A percentile compares a stretch with the other conserved stretches of the same genome.
Evolutionary conservation across 2,329 filamentous ascomycete species (phyloP).

Genomic region (Thelonectria discophora): DNA sequence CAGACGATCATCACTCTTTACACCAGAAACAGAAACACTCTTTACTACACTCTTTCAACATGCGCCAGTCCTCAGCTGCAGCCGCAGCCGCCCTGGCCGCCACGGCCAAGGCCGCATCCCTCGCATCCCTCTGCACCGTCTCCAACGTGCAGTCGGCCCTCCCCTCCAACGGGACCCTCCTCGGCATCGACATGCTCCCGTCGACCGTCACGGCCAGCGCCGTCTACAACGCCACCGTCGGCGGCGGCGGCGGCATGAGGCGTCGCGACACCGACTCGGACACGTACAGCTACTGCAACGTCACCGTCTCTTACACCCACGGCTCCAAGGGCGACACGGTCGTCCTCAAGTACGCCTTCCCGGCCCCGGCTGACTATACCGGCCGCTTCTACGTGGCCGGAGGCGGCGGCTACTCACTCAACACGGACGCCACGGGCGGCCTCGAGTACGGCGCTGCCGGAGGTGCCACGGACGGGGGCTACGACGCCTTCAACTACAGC

Average conservation of each 20-base stretch:
- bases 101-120: constrained; percentile 28
- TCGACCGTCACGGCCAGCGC: constrained; percentile 50
- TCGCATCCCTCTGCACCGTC: constrained; percentile 33
- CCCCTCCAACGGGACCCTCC: constrained; percentile 28
- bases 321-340: constrained; percentile 45
- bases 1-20: constrained; percentile 1
- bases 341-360: constrained; percentile 47
- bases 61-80: constrained; percentile 19
- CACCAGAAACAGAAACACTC: background rate
- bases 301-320: constrained; percentile 49
- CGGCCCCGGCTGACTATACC: constrained; percentile 49
- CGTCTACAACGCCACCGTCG: constrained; percentile 29
- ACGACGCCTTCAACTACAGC: constrained; percentile 52
- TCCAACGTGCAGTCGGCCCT: constrained; percentile 36
- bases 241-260: constrained; percentile 35
- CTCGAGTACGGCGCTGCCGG: constrained; percentile 52
- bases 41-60: constrained; percentile 8
- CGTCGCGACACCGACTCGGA: constrained; percentile 37
- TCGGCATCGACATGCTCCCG: constrained; percentile 45
- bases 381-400: constrained; percentile 57
- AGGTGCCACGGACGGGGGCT: constrained; percentile 55
- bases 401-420: constrained; percentile 51
- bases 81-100: constrained; percentile 20
- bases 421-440: constrained; percentile 47
- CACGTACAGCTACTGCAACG: constrained; percentile 46